Evolutionary conservation across 1,284 basidiomycete genomes (phyloP), one percentile per base, ranked within the genome.

Genomic region (Amylostereum areolatum): DNA sequence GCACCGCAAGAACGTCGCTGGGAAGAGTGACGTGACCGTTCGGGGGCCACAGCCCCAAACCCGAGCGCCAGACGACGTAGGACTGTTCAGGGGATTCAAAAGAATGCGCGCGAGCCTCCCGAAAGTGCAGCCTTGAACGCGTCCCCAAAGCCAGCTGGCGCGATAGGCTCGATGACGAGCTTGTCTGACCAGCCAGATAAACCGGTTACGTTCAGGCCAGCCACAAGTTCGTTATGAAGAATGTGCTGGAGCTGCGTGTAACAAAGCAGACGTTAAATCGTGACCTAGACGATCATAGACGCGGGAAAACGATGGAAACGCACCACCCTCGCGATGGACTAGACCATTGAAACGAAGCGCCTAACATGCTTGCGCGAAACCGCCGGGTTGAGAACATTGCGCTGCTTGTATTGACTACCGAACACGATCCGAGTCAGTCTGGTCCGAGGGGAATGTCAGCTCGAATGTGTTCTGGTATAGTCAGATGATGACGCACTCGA

Each of bases 341-440:
- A 72, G 33, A 80, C 68, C 8, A 70, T 55, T 10, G 77, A 74
- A 7, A 71, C 63, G 37, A 80, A 51, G 25, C 66, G 62, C 25
- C 72, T 70, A 48, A 80, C 66, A 45, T 78, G 72, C 3, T 67
- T 58, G 4, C 70, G 61, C 0, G 73, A 72, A 52, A 80, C 78
- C 4, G 78, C 69, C 7, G 78, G 74, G 43, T 64, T 69, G 8
- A 77, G 69, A 45, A 78, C 65, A 57, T 75, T 77, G 42, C 76
- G 68, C 54, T 80, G 76, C 33, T 66, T 66, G 57, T 62, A 72
- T 57, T 79, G 75, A 67, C 48, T 24, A 74, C 67, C 31, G 67
- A 65, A 9, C 69, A 66, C 55, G 70, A 65, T 29, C 25, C 30
- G 36, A 36, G 10, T 12, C 42, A 25, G 27, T 43, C n/a, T 31